Percentiles rank a stretch among this genome's conserved stretches.
These are phyloP conservation scores for Aspergillus arachidicola DNA, from an alignment of 2,329 filamentous ascomycete species.

Conservation along the genomic window DNA sequence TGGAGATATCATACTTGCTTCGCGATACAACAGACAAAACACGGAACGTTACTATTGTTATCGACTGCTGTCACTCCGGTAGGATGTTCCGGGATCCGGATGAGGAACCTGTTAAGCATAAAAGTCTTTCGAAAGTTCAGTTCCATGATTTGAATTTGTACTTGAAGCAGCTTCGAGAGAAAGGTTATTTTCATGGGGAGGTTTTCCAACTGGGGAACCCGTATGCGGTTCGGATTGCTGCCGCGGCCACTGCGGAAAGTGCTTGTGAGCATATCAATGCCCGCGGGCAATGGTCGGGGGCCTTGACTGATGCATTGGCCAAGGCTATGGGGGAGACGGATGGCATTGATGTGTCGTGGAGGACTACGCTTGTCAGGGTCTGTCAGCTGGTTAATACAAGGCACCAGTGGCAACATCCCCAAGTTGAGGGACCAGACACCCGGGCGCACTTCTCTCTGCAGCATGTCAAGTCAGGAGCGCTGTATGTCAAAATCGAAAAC, in stretches of 20 bases:
- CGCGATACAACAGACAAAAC: conserved; percentile 4
- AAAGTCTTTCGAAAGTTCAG: neutral
- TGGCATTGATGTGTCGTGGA: conserved; percentile 4
- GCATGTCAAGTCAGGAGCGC: neutral
- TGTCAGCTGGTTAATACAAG: conserved; percentile 2
- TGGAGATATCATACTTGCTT: conserved; percentile 5
- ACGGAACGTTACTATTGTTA: conserved; percentile 4
- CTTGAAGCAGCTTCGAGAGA: neutral
- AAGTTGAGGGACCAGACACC: conserved; percentile 1
- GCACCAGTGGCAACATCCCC: conserved; percentile 4
- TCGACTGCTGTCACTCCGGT: conserved; percentile 4
- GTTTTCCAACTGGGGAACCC: conserved; percentile 1
- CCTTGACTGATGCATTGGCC: conserved; percentile 3
- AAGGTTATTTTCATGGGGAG: neutral
- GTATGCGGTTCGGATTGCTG: conserved; percentile 5
- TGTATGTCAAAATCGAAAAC: neutral
- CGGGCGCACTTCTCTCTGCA: conserved; percentile 1
- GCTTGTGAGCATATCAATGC: conserved; percentile 6
- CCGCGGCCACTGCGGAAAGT: neutral
- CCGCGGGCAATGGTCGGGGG: conserved; percentile 2
- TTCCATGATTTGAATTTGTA: neutral
- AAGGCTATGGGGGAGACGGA: neutral
- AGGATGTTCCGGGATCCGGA: neutral
- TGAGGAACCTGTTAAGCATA: neutral
- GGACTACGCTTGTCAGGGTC: conserved; percentile 2